These are phyloP conservation scores for Cercospora sp. DNA, from an alignment of 2,329 filamentous ascomycete species.

Conservation along the genomic window DNA sequence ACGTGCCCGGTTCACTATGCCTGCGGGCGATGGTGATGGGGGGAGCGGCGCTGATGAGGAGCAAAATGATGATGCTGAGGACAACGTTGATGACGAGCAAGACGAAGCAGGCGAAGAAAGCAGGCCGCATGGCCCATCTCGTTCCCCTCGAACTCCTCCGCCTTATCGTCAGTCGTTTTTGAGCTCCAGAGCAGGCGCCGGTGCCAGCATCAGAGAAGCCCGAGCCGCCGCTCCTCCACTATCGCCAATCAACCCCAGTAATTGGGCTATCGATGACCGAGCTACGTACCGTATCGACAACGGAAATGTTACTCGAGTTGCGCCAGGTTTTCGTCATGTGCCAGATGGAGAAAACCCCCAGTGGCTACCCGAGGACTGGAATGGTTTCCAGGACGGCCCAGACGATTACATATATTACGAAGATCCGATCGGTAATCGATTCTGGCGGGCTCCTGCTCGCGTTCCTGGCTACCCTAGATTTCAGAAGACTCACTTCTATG, in stretches of 20 bases:
- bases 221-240: background rate
- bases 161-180: background rate
- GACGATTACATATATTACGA: background rate
- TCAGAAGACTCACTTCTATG: background rate
- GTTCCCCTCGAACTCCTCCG: background rate
- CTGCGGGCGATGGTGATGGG: background rate
- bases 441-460: background rate
- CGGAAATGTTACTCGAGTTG: background rate
- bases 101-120: background rate
- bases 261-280: background rate
- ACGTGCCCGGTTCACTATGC: background rate
- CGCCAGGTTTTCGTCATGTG: background rate
- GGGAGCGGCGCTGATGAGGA: background rate
- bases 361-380: background rate
- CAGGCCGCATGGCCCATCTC: background rate
- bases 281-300: background rate
- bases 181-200: background rate
- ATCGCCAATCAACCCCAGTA: background rate
- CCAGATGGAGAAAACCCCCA: background rate
- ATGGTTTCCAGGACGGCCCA: background rate
- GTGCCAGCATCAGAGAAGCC: background rate
- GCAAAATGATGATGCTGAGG: background rate
- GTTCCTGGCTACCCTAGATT: background rate
- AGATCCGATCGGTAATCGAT: background rate
- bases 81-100: background rate